A percentile compares a stretch with the other conserved stretches of the same genome.
Evolutionary conservation across 768 basidiomycete genomes (phyloP).

Genomic region (Tulasnella sp.): DNA sequence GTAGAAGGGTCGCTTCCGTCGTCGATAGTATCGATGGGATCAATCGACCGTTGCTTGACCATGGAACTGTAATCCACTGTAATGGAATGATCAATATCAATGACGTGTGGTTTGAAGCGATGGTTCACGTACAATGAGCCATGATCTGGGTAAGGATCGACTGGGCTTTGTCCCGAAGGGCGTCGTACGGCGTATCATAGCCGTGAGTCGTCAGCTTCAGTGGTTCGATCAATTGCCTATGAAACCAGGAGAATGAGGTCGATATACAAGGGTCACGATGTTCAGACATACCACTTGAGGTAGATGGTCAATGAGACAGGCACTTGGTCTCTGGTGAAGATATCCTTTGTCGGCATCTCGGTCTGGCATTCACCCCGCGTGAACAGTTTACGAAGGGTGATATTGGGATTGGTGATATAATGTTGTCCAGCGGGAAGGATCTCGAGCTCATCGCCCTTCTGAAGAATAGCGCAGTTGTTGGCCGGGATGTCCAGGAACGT

Average conservation of each 20-base stretch:
- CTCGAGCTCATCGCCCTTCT: slow-evolving; percentile 67
- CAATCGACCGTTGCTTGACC: slow-evolving; percentile 71
- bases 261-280: background rate
- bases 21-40: slow-evolving; percentile 63
- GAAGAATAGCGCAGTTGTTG: slow-evolving; percentile 76
- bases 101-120: background rate
- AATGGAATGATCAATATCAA: background rate
- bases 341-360: slow-evolving; percentile 60
- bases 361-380: slow-evolving; percentile 68
- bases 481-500: slow-evolving; percentile 75
- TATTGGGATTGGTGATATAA: slow-evolving; percentile 71
- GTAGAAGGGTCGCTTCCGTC: slow-evolving; percentile 48
- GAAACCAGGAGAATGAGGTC: background rate
- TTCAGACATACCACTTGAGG: slow-evolving; percentile 51
- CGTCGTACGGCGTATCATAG: slow-evolving; percentile 72
- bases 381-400: slow-evolving; percentile 66
- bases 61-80: slow-evolving; percentile 43
- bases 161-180: slow-evolving; percentile 69
- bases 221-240: slow-evolving; percentile 40
- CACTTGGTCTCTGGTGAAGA: slow-evolving; percentile 74
- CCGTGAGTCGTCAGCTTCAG: slow-evolving; percentile 69
- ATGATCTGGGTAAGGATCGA: slow-evolving; percentile 80
- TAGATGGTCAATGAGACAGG: slow-evolving; percentile 76
- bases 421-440: slow-evolving; percentile 72
- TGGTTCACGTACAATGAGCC: slow-evolving; percentile 38